Evolutionary conservation across 139 green algal genomes (phyloP).

Genomic region (Mychonastes homosphaera): DNA sequence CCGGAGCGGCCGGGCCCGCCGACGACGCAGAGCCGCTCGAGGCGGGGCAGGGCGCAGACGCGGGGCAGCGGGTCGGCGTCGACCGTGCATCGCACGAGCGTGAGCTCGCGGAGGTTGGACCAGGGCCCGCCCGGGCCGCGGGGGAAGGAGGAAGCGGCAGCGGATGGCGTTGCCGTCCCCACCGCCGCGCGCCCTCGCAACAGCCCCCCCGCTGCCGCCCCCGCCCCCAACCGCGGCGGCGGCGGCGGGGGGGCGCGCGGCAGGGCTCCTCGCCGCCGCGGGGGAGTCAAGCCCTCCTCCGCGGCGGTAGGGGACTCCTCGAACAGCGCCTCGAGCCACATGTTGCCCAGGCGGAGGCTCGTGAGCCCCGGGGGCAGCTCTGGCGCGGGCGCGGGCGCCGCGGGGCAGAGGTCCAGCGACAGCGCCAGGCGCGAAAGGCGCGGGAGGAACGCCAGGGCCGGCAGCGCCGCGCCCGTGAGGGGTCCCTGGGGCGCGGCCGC

Average conservation of each 20-base stretch:
- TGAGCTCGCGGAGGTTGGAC: too few relatives aligned
- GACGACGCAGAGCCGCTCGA: not conserved
- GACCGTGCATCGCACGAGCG: conserved; percentile 9
- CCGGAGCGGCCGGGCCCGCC: not conserved
- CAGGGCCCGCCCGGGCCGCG: too few relatives aligned
- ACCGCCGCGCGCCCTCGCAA: too few relatives aligned
- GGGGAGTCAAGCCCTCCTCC: too few relatives aligned
- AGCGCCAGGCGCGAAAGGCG: not conserved
- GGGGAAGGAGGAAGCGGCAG: too few relatives aligned
- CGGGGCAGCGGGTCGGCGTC: conserved; percentile 13
- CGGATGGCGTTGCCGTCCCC: too few relatives aligned
- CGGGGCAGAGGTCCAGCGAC: conserved; percentile 11
- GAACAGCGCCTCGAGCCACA: conserved; percentile 17
- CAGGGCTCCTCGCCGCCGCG: too few relatives aligned
- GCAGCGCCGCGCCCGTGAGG: conserved; percentile 6
- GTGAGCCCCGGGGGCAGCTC: conserved; percentile 12
- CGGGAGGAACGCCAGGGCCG: conserved; percentile 12
- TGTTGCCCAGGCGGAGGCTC: conserved; percentile 9
- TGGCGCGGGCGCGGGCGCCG: not conserved
- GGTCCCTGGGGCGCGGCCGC: not conserved
- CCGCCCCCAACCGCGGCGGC: too few relatives aligned
- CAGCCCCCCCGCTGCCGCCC: too few relatives aligned
- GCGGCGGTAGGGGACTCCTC: too few relatives aligned
- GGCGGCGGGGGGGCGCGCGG: too few relatives aligned
- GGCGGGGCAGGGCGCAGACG: conserved; percentile 5